Percentiles rank a stretch among this genome's conserved stretches.
These are phyloP conservation scores for Colletotrichum neosansevieriae DNA, from an alignment of 2,329 filamentous ascomycete species.

Conservation along the genomic window DNA sequence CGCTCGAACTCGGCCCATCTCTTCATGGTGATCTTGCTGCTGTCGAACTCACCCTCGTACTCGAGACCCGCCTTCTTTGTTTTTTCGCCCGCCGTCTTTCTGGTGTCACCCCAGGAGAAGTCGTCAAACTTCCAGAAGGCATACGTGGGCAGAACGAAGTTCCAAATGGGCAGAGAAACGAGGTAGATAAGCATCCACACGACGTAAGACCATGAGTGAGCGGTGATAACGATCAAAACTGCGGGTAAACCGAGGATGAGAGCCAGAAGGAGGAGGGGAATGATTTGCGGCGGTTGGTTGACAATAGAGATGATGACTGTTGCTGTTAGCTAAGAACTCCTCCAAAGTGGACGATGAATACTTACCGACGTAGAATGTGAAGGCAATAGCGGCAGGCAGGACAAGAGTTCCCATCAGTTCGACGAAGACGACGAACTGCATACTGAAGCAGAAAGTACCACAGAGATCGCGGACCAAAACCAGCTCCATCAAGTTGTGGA, in stretches of 20 bases:
- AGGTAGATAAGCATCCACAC: slow-evolving; percentile 98
- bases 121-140: slow-evolving; percentile 99
- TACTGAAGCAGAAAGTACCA: slow-evolving; percentile 99
- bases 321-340: slow-evolving; percentile 15
- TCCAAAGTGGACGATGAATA: slow-evolving; percentile 43
- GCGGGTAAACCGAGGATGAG: slow-evolving; percentile 95
- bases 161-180: slow-evolving; percentile 93
- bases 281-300: slow-evolving; percentile 80
- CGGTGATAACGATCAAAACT: slow-evolving; percentile 91
- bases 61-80: slow-evolving; percentile 88
- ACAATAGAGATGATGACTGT: slow-evolving; percentile 88
- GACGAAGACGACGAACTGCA: slow-evolving; percentile 98
- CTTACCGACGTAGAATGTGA: slow-evolving; percentile 96
- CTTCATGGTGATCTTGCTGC: slow-evolving; percentile 99
- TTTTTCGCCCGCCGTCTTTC: slow-evolving; percentile 93
- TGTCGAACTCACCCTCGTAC: slow-evolving; percentile 96
- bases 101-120: slow-evolving; percentile 98
- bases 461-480: slow-evolving; percentile 95
- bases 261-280: slow-evolving; percentile 88
- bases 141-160: slow-evolving; percentile 93
- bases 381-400: slow-evolving; percentile 93
- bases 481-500: slow-evolving; percentile 98
- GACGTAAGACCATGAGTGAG: slow-evolving; percentile 92
- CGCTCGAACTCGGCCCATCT: slow-evolving; percentile 96
- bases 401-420: slow-evolving; percentile 96